phyloP scores from a whole-genome alignment of 768 basidiomycete species.

The Xerocomellus amylosporus region DNA sequence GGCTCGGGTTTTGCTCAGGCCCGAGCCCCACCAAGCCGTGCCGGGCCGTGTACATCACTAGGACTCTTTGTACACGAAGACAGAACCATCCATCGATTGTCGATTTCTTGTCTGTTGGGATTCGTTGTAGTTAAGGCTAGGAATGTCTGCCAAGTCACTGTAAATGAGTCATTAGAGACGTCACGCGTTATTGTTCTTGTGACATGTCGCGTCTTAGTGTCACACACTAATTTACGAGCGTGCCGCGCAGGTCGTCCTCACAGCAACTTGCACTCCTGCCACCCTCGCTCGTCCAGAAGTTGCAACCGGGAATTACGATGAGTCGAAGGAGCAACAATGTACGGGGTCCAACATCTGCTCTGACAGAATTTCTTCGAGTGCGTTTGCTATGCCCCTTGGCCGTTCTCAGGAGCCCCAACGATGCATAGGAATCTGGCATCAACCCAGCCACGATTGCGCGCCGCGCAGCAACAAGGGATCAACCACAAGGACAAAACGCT shows the following conservation, averaged over 20 bases:
- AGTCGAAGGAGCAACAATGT: slow-evolving; percentile 51
- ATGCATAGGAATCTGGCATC: slow-evolving; percentile 50
- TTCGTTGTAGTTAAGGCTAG: neutral
- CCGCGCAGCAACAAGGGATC: slow-evolving; percentile 32
- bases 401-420: slow-evolving; percentile 18
- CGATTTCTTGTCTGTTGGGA: slow-evolving; percentile 13
- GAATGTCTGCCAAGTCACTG: neutral
- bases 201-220: slow-evolving; percentile 16
- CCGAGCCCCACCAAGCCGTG: too few relatives aligned
- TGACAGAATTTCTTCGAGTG: slow-evolving; percentile 79
- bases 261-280: neutral
- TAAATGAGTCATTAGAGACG: neutral
- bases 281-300: neutral
- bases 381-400: slow-evolving; percentile 10
- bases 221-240: slow-evolving; percentile 13
- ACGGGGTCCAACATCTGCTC: slow-evolving; percentile 76
- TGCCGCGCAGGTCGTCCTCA: too few relatives aligned
- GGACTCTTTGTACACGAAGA: too few relatives aligned
- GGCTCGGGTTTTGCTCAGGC: too few relatives aligned
- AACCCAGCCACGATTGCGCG: slow-evolving; percentile 42
- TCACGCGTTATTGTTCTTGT: slow-evolving; percentile 8
- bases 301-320: slow-evolving; percentile 9
- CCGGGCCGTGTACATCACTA: too few relatives aligned
- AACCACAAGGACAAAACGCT: slow-evolving; percentile 33
- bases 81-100: slow-evolving; percentile 17